Evolutionary conservation across 2,329 filamentous ascomycete species (phyloP).

Genomic region (Aplosporella prunicola): DNA sequence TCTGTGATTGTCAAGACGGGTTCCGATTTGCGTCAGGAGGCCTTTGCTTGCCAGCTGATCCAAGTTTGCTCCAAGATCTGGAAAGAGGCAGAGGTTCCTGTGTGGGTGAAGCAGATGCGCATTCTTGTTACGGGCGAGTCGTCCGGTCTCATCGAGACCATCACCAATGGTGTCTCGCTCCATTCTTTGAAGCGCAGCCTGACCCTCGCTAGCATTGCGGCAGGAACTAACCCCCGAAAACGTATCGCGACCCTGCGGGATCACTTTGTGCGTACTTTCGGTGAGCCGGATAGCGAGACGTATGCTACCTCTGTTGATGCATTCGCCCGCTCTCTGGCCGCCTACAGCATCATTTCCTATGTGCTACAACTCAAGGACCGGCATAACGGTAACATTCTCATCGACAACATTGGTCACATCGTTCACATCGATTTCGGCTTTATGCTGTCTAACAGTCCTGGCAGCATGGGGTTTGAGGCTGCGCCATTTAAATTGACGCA

Average conservation of each 20-base stretch:
- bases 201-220: constrained; percentile 64
- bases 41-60: constrained; percentile 79
- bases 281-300: constrained; percentile 56
- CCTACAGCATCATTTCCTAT: constrained; percentile 79
- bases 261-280: constrained; percentile 73
- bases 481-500: constrained; percentile 80
- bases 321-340: constrained; percentile 72
- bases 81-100: constrained; percentile 61
- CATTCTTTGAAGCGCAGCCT: constrained; percentile 76
- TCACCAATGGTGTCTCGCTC: constrained; percentile 79
- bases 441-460: constrained; percentile 80
- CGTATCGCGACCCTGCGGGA: constrained; percentile 73
- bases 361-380: constrained; percentile 76
- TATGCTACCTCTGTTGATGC: constrained; percentile 66
- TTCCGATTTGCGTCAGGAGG: constrained; percentile 72
- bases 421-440: constrained; percentile 87
- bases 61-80: constrained; percentile 74
- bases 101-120: constrained; percentile 86
- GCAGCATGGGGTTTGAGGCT: constrained; percentile 75
- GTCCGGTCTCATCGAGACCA: constrained; percentile 76
- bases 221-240: constrained; percentile 62
- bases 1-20: constrained; percentile 85
- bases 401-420: constrained; percentile 78
- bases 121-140: constrained; percentile 80
- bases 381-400: constrained; percentile 78